Percentiles rank a stretch among this genome's conserved stretches.
Conservation (phyloP, 805 yeast genomes). For the Cyberlindnera galapagoensis region DNA sequence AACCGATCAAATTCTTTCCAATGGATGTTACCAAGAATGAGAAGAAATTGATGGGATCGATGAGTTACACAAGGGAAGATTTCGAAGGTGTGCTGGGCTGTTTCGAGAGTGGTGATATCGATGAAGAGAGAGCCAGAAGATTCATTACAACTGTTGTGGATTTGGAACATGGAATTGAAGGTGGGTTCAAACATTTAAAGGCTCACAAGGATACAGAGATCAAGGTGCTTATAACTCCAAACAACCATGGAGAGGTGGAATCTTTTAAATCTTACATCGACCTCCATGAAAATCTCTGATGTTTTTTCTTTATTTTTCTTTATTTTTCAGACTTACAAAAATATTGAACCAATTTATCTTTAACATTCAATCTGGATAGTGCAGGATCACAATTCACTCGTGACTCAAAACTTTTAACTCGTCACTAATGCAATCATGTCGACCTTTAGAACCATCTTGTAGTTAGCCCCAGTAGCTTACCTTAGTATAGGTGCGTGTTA, state of each 20-base stretch:
- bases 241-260: conserved; percentile 30
- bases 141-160: conserved; percentile 49
- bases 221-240: conserved; percentile 47
- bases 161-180: conserved; percentile 44
- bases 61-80: conserved; percentile 52
- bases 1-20: conserved; percentile 42
- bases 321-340: too few species aligned
- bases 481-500: too few species aligned
- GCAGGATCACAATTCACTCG: too few species aligned
- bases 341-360: too few species aligned
- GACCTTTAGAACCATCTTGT: too few species aligned
- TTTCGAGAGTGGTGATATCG: conserved; percentile 39
- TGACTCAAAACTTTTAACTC: too few species aligned
- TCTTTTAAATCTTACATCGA: conserved; percentile 14
- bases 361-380: too few species aligned
- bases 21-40: conserved; percentile 52
- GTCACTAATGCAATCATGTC: too few species aligned
- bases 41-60: conserved; percentile 51
- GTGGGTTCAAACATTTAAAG: conserved; percentile 46
- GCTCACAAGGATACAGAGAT: conserved; percentile 49
- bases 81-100: conserved; percentile 51
- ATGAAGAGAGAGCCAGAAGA: conserved; percentile 34
- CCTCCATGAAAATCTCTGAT: conserved; percentile 4
- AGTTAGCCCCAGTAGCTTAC: too few species aligned
- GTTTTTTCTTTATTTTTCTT: neutral